Conservation (phyloP, 345 rosid species). For the Citrus sp. region DNA sequence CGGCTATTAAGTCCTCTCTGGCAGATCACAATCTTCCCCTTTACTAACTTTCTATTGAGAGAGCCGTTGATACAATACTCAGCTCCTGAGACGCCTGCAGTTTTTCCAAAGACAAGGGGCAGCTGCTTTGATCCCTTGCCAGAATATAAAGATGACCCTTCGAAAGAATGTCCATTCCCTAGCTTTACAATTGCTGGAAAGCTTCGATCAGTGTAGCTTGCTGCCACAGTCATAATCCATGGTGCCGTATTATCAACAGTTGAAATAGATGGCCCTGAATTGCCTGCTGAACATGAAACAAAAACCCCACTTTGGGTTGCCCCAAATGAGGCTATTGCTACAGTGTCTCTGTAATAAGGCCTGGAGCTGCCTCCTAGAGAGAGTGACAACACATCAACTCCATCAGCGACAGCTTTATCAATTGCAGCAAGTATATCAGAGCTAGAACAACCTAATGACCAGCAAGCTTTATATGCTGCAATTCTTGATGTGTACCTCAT, state of each 20-base stretch:
- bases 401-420: slow-evolving; percentile 62
- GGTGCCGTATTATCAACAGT: slow-evolving; percentile 62
- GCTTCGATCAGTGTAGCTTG: slow-evolving; percentile 63
- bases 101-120: slow-evolving; percentile 43
- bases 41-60: slow-evolving; percentile 27
- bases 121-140: slow-evolving; percentile 36
- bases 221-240: slow-evolving; percentile 89
- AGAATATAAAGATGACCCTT: slow-evolving; percentile 50
- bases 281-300: slow-evolving; percentile 81
- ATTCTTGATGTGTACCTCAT: slow-evolving; percentile 67
- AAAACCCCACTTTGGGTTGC: slow-evolving; percentile 61
- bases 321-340: slow-evolving; percentile 56
- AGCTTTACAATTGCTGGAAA: slow-evolving; percentile 59
- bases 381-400: slow-evolving; percentile 74
- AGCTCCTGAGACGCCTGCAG: slow-evolving; percentile 52
- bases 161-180: slow-evolving; percentile 37
- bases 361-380: slow-evolving; percentile 57
- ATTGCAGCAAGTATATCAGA: slow-evolving; percentile 68
- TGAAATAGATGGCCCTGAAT: slow-evolving; percentile 59
- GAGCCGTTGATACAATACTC: slow-evolving; percentile 24
- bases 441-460: slow-evolving; percentile 57
- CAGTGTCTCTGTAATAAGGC: slow-evolving; percentile 51
- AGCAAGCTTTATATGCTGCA: slow-evolving; percentile 72
- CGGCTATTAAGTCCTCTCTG: slow-evolving; percentile 18
- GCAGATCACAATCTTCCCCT: slow-evolving; percentile 43